phyloP scores from a whole-genome alignment of 371 early-diverging fungal genomes.

The Mucor sp. region DNA sequence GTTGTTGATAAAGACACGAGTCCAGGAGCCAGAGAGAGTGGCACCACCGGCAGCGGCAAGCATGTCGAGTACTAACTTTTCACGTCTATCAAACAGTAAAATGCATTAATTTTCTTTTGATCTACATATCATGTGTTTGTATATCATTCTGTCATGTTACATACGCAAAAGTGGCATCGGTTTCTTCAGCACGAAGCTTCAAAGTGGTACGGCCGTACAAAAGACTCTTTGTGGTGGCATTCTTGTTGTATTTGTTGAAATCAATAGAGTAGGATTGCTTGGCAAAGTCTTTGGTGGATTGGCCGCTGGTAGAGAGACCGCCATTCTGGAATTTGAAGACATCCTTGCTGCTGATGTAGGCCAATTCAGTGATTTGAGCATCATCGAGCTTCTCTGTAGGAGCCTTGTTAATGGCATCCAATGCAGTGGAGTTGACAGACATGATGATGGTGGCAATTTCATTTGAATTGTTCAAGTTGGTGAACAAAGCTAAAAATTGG shows the following conservation, averaged over 20 bases:
- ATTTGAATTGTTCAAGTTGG: constrained; percentile 37
- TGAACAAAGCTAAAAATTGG: constrained; percentile 33
- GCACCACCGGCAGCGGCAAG: constrained; percentile 57
- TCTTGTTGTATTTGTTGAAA: constrained; percentile 45
- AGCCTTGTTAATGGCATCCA: constrained; percentile 34
- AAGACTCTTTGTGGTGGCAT: constrained; percentile 22
- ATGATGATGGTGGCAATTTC: constrained; percentile 56
- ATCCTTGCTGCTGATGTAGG: constrained; percentile 50
- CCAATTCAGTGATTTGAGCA: constrained; percentile 30
- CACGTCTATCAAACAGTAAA: constrained; percentile 35
- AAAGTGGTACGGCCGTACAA: constrained; percentile 52
- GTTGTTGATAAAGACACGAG: constrained; percentile 55
- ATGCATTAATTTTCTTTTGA: background rate
- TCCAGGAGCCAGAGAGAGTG: constrained; percentile 51
- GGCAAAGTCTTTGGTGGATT: constrained; percentile 58
- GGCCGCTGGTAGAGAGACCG: constrained; percentile 53
- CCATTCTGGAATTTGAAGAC: constrained; percentile 42
- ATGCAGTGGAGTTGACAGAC: constrained; percentile 36
- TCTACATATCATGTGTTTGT: background rate
- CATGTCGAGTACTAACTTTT: constrained; percentile 51
- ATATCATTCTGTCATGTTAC: constrained; percentile 2
- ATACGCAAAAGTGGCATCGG: constrained; percentile 53
- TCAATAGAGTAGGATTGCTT: constrained; percentile 59
- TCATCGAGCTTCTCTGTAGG: constrained; percentile 35
- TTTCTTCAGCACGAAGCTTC: constrained; percentile 56